Evolutionary conservation across 1,284 basidiomycete species (phyloP).

Genomic region (Gomphus sp.): DNA sequence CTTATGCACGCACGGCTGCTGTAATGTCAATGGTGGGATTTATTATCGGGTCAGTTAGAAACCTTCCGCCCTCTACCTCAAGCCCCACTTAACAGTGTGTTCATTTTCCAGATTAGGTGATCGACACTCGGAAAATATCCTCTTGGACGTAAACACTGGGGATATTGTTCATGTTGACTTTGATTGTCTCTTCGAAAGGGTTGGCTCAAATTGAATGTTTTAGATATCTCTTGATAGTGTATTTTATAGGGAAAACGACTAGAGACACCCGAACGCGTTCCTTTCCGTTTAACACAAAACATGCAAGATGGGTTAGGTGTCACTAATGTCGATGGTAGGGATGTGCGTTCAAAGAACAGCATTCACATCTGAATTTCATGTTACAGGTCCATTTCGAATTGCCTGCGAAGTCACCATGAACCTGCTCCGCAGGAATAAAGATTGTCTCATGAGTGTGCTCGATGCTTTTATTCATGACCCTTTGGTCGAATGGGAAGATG

Average conservation of each 20-base stretch:
- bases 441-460: conserved; percentile 91
- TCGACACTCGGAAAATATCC: conserved; percentile 94
- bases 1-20: conserved; percentile 85
- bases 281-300: conserved; percentile 95
- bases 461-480: conserved; percentile 99
- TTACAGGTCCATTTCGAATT: conserved; percentile 79
- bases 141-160: conserved; percentile 84
- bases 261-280: conserved; percentile 88
- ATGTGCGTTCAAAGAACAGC: background rate
- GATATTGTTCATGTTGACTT: conserved; percentile 97
- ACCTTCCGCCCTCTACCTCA: background rate
- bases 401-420: conserved; percentile 90
- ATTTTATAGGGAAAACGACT: conserved; percentile 69
- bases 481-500: conserved; percentile 91
- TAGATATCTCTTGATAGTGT: conserved; percentile 1
- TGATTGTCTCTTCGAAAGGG: conserved; percentile 97
- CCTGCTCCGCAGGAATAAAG: conserved; percentile 84
- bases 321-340: conserved; percentile 82
- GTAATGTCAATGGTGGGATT: conserved; percentile 99
- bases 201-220: conserved; percentile 19
- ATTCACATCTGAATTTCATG: background rate
- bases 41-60: conserved; percentile 72
- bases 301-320: conserved; percentile 90
- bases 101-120: conserved; percentile 78
- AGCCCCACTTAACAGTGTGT: background rate